A percentile compares a stretch with the other conserved stretches of the same genome.
Evolutionary conservation across 805 yeast species (phyloP).

Genomic region (Komagataella populi): DNA sequence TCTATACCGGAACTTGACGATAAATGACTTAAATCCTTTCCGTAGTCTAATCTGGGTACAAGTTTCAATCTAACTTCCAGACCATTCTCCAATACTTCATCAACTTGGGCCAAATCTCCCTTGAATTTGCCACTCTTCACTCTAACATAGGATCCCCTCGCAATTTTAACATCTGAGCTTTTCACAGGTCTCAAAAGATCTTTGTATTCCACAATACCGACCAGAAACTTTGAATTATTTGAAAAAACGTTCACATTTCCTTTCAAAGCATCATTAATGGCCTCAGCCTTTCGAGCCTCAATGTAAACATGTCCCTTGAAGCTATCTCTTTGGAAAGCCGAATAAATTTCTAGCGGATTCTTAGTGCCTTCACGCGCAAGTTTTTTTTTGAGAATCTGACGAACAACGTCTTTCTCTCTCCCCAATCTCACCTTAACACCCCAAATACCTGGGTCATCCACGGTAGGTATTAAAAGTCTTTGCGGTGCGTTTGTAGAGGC

Average conservation of each 20-base stretch:
- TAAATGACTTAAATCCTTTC: constrained; percentile 29
- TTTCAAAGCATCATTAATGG: constrained; percentile 74
- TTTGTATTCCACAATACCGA: constrained; percentile 93
- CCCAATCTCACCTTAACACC: constrained; percentile 92
- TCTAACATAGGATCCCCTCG: constrained; percentile 88
- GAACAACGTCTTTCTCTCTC: constrained; percentile 80
- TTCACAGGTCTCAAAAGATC: constrained; percentile 83
- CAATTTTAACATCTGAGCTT: constrained; percentile 74
- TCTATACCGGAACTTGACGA: constrained; percentile 8
- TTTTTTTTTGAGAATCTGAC: constrained; percentile 74
- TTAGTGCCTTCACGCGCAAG: constrained; percentile 61
- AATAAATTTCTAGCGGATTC: constrained; percentile 69
- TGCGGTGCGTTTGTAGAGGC: constrained; percentile 82
- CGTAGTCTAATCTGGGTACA: constrained; percentile 91
- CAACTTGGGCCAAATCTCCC: constrained; percentile 88
- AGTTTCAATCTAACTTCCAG: constrained; percentile 87
- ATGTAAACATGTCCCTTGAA: constrained; percentile 86
- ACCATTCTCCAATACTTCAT: constrained; percentile 87
- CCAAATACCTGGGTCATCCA: constrained; percentile 92
- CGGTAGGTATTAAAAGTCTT: constrained; percentile 85
- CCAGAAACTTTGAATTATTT: constrained; percentile 54
- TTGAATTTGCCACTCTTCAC: constrained; percentile 83
- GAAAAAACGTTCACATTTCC: constrained; percentile 83
- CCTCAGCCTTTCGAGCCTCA: constrained; percentile 89
- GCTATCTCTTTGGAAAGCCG: constrained; percentile 89